Conservation (phyloP, 73 alveolate species). For the Stentor coeruleus region DNA sequence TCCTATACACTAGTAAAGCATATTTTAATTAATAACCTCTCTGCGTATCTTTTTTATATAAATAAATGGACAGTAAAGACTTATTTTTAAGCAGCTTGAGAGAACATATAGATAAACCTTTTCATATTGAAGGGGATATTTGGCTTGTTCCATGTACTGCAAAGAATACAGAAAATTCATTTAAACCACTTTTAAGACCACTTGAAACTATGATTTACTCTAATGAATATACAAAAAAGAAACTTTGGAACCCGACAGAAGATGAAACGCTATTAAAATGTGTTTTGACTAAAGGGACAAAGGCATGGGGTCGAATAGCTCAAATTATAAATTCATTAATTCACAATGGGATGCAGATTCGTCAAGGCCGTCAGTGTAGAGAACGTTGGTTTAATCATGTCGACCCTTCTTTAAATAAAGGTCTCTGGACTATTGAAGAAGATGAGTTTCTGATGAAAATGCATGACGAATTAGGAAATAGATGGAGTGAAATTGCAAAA, state of each 20-base stretch:
- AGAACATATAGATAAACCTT: too few relatives aligned
- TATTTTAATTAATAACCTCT: too few relatives aligned
- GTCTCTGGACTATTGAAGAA: conserved; percentile 67
- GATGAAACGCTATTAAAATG: conserved; percentile 25
- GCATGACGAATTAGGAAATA: conserved; percentile 68
- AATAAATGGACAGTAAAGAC: too few relatives aligned
- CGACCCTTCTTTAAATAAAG: conserved; percentile 68
- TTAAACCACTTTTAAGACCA: too few relatives aligned
- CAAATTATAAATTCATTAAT: conserved; percentile 23
- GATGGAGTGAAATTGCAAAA: conserved; percentile 69
- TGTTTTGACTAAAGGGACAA: conserved; percentile 17
- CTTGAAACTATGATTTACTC: too few relatives aligned
- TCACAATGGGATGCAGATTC: conserved; percentile 16
- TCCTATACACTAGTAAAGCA: too few relatives aligned
- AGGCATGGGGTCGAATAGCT: conserved; percentile 46
- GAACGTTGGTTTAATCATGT: conserved; percentile 78
- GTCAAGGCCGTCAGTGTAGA: conserved; percentile 78
- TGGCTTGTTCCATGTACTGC: too few relatives aligned
- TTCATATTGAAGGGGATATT: too few relatives aligned
- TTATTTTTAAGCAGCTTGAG: too few relatives aligned
- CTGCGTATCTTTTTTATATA: too few relatives aligned
- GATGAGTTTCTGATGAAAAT: conserved; percentile 60
- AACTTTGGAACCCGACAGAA: conserved; percentile 32
- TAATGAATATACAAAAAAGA: too few relatives aligned
- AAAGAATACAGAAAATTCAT: too few relatives aligned